Base-by-base conservation (phyloP, 1,284 basidiomycete genomes). In the Leccinum laetum region DNA sequence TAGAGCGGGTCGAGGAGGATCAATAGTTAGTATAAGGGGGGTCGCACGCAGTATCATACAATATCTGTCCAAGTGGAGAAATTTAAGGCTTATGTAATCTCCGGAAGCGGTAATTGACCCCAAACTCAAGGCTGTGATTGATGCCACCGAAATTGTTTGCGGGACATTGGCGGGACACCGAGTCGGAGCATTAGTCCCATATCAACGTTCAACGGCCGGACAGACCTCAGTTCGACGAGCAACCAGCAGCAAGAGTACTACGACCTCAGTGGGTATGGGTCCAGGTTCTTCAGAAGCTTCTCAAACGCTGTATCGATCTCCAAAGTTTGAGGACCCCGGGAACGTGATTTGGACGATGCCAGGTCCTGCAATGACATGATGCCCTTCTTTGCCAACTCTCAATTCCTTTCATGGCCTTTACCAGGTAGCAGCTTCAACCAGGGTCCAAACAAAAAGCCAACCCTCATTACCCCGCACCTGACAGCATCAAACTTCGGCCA, bases 1-100 rank as follows among this genome's bases (percentile, higher is more conserved):
- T 59, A 21, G 58, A 59, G 18, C 39, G 91, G 71, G 91, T 94
- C 49, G 92, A 93, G 67, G 91, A 93, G 21, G 86, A 88, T 53
- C 67, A 62, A 41, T 66, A 74, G 58, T 37, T 37, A 37, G 37
- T 37, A 14, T 37, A 37, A 37, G 37, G 37, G 37, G 13, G 37
- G 37, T 37, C 37, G 37, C 37, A 37, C 76, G 44, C 10, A n/a
- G n/a, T 44, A 44, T 44, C 16, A n/a, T 44, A 44, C 14, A 41
- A 41, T 16, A 41, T 41, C 39, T 41, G 39, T 41, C 39, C 6
- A 14, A 16, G 14, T 44, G 8, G 44, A 46, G n/a, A 10, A 18
- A 49, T 49, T 49, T 49, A 49, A 49, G 10, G 10, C n/a, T 18
- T 49, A 18, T 49, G 10, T 46, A 46, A 49, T 49, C 9, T 44